Conservation (phyloP, 176 grass and related monocot genomes). For the Triticum timopheevii region DNA sequence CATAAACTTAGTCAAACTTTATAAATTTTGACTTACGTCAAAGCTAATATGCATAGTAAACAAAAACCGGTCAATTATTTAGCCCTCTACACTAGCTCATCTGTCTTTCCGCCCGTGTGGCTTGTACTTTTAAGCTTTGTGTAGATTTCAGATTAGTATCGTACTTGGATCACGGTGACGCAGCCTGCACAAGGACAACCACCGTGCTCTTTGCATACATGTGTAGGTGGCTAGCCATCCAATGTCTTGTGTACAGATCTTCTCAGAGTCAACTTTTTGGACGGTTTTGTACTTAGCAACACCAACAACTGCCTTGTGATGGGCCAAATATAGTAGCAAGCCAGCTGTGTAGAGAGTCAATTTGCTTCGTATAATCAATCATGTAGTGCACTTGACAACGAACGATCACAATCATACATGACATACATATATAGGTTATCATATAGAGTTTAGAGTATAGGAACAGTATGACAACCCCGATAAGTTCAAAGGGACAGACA, state of each 20-base stretch:
- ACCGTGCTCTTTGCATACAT: neutral
- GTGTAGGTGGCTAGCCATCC: neutral
- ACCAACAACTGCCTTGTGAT: neutral
- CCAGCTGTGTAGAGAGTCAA: too few species aligned
- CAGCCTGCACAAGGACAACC: neutral
- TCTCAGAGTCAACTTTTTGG: neutral
- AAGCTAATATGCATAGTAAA: too few species aligned
- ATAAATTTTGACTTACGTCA: too few species aligned
- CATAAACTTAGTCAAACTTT: too few species aligned
- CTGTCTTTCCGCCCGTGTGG: too few species aligned
- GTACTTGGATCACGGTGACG: neutral
- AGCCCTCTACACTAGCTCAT: neutral
- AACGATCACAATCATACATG: too few species aligned
- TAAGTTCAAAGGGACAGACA: neutral
- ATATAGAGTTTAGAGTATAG: neutral
- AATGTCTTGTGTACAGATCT: neutral
- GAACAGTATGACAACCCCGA: neutral
- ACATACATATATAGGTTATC: neutral
- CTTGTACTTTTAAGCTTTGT: too few species aligned
- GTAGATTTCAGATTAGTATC: neutral
- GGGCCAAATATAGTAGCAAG: neutral
- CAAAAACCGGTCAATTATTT: neutral
- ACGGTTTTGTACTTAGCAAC: neutral
- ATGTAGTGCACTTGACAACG: neutral
- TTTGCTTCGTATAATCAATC: neutral